Conservation (phyloP, 2,329 filamentous ascomycete genomes). For the Curvularia sp. region DNA sequence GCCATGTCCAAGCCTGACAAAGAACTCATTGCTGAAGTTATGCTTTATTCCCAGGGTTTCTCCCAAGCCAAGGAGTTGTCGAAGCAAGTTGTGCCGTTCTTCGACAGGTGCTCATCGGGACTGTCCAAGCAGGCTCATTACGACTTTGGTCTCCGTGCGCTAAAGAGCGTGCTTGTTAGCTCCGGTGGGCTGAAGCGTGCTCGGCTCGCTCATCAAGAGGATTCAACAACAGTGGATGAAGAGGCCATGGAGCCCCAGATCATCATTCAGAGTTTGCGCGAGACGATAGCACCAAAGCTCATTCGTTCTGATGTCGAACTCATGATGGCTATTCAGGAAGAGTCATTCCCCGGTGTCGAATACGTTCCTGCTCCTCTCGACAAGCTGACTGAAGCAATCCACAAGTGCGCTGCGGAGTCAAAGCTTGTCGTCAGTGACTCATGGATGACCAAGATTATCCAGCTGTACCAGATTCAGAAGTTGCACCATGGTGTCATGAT, state of each 20-base stretch:
- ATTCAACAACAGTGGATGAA: conserved; percentile 67
- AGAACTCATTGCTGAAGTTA: conserved; percentile 98
- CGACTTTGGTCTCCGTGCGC: conserved; percentile 94
- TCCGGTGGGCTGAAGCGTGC: conserved; percentile 94
- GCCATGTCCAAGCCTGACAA: conserved; percentile 99
- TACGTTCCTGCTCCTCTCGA: conserved; percentile 90
- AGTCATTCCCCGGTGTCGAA: conserved; percentile 89
- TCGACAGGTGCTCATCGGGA: conserved; percentile 82
- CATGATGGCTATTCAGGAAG: conserved; percentile 81
- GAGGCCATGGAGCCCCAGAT: conserved; percentile 92
- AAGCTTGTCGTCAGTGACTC: conserved; percentile 89
- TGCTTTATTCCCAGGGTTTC: conserved; percentile 99
- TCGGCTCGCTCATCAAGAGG: conserved; percentile 66
- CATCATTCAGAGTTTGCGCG: conserved; percentile 95
- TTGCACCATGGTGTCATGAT: conserved; percentile 99
- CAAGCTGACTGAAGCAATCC: conserved; percentile 80
- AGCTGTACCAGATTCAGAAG: conserved; percentile 96
- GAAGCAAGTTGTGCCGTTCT: conserved; percentile 97
- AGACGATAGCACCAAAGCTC: conserved; percentile 97
- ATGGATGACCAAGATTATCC: conserved; percentile 97
- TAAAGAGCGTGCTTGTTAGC: conserved; percentile 98
- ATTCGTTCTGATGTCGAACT: conserved; percentile 90
- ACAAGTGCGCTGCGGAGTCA: conserved; percentile 80
- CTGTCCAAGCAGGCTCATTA: conserved; percentile 98
- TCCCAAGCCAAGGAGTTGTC: conserved; percentile 93